Base-by-base conservation (phyloP, 768 basidiomycete genomes). In the Trametes cingulata region DNA sequence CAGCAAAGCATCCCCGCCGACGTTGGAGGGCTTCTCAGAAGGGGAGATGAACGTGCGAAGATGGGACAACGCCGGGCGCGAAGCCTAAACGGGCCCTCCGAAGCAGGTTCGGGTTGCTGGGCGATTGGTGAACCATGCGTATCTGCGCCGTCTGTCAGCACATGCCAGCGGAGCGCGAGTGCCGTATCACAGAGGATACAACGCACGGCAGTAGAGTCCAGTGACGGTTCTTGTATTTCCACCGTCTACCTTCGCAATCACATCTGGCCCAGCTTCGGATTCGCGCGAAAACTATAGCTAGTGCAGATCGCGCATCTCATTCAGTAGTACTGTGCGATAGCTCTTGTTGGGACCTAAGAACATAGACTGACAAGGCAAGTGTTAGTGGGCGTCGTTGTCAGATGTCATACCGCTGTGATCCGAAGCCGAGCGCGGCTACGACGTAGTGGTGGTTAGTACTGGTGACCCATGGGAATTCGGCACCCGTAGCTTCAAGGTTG, bases 11-110 rank as follows among this genome's bases (percentile, higher is more conserved):
- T 33, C 29, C 29, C 29, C 29, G 29, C 29, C 29, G 29, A 33
- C 29, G 29, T 33, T 33, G 29, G 24, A n/a, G 37, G 36, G 41
- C 24, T 53, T 52, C 45, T 36, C 7, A 35, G 37, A 22, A 29
- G 19, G 36, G 47, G 57, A 62, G 25, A 62, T 62, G 61, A 58
- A 49, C 56, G 61, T 58, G 56, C 22, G 61, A 54, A 58, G 36
- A 52, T 13, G 20, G 51, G 27, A 53, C 61, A 53, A 57, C 45
- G 39, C 45, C 50, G 43, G 45, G 46, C 36, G 46, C 20, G 20
- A 19, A 19, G 5, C 43, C 20, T 5, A 15, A 10, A 6, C 43
- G 43, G 43, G 43, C 13, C 43, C 39, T 54, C 4, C 8, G 52
- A 8, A 36, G 25, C n/a, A 48, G 58, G 17, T 22, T 37, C 52